phyloP scores from a whole-genome alignment of 306 rosid species.

The Prunus mira region DNA sequence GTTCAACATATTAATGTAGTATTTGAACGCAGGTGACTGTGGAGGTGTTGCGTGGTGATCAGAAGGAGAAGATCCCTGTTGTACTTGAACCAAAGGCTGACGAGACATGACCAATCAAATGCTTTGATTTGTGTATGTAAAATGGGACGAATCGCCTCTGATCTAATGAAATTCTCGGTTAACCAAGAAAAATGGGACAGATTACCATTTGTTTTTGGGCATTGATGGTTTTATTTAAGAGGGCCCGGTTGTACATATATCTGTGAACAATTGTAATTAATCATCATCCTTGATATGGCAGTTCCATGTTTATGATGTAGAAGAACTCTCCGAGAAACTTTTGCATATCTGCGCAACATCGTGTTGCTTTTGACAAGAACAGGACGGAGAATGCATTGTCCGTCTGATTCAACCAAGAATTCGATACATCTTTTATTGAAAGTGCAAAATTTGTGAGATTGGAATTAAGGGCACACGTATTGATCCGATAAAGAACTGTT shows the following conservation, averaged over 20 bases:
- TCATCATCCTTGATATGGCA: neutral
- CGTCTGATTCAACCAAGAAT: too few relatives aligned
- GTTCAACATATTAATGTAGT: neutral
- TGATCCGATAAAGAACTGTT: too few relatives aligned
- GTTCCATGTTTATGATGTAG: neutral
- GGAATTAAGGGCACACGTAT: too few relatives aligned
- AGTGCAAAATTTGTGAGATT: too few relatives aligned
- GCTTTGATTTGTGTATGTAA: neutral
- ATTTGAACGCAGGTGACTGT: slow-evolving; percentile 61
- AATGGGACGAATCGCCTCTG: neutral
- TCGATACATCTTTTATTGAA: too few relatives aligned
- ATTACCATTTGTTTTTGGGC: slow-evolving; percentile 2
- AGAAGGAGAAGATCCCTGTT: slow-evolving; percentile 89
- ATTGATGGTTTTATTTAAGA: neutral
- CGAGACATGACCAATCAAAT: slow-evolving; percentile 51
- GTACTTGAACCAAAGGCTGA: slow-evolving; percentile 87
- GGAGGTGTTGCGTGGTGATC: slow-evolving; percentile 95
- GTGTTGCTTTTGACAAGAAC: neutral
- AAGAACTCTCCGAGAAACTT: neutral
- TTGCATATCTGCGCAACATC: neutral
- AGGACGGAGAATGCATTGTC: too few relatives aligned
- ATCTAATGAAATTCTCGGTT: neutral
- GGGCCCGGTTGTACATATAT: slow-evolving; percentile 21
- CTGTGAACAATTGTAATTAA: neutral
- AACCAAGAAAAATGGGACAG: neutral